These are phyloP conservation scores for Ceratobasidium sp. DNA, from an alignment of 1,284 basidiomycete genomes.

Conservation along the genomic window DNA sequence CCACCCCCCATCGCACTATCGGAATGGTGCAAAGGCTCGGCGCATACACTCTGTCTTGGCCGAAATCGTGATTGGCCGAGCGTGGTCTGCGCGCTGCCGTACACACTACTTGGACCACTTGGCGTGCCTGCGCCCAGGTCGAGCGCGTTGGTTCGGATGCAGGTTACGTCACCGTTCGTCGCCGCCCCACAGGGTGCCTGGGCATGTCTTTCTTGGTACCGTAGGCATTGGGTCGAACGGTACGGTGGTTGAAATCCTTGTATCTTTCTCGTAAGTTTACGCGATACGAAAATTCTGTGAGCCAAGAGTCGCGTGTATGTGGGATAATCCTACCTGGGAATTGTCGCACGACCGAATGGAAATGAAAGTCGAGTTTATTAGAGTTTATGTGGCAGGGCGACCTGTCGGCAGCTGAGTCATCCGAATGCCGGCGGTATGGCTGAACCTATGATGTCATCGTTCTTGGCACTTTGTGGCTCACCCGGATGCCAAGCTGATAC, in stretches of 20 bases:
- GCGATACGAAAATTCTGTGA: too few species aligned
- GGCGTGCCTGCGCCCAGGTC: too few species aligned
- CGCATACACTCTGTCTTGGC: constrained; percentile 33
- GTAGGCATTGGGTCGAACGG: too few species aligned
- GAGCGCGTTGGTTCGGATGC: not conserved
- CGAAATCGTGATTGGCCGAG: constrained; percentile 4
- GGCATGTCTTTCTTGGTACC: not conserved
- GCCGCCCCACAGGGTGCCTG: not conserved
- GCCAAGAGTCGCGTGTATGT: too few species aligned
- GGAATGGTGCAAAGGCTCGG: constrained; percentile 29
- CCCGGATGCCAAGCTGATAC: too few species aligned
- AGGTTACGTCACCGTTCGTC: constrained; percentile 10
- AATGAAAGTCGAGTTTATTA: not conserved
- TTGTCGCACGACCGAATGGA: not conserved
- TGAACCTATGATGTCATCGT: constrained; percentile 8
- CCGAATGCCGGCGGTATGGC: not conserved
- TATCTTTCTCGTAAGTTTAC: too few species aligned
- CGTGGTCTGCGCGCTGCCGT: not conserved
- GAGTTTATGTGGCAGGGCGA: not conserved
- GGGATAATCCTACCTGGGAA: too few species aligned
- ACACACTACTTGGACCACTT: not conserved
- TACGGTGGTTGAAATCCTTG: too few species aligned
- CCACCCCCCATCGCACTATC: constrained; percentile 8
- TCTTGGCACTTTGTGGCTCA: constrained; percentile 3
- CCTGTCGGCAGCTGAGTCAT: too few species aligned